Evolutionary conservation across 805 yeast species (phyloP).

Genomic region (Kazachstania psychrophila): DNA sequence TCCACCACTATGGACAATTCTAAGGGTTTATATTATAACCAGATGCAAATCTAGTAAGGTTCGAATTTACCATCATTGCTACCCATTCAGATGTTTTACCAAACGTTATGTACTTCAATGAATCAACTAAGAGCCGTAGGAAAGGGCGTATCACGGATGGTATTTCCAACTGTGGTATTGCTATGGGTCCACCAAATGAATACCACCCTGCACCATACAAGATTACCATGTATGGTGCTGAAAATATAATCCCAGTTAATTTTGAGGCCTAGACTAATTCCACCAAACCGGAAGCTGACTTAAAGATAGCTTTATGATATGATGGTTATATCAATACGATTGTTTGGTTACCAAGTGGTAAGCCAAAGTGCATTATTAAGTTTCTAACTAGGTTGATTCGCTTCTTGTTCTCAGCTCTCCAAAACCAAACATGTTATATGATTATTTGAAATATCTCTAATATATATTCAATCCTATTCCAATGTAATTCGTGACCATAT

Average conservation of each 20-base stretch:
- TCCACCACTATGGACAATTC: slow-evolving; percentile 2
- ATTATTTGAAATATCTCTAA: too few species aligned
- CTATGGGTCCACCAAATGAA: slow-evolving; percentile 1
- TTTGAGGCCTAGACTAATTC: slow-evolving; percentile 3
- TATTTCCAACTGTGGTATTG: not conserved
- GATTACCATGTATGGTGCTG: slow-evolving; percentile 4
- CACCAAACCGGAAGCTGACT: not conserved
- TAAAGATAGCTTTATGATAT: not conserved
- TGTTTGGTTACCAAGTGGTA: slow-evolving; percentile 2
- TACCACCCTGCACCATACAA: not conserved
- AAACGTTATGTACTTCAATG: not conserved
- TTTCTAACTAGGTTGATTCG: too few species aligned
- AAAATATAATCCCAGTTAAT: not conserved
- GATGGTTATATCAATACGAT: not conserved
- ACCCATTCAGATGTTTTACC: slow-evolving; percentile 1
- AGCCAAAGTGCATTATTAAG: too few species aligned
- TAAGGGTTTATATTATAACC: not conserved
- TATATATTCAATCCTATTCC: too few species aligned
- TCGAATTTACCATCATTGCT: slow-evolving; percentile 1
- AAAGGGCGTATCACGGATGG: not conserved
- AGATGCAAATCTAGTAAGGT: not conserved
- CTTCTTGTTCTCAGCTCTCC: too few species aligned
- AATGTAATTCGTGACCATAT: too few species aligned
- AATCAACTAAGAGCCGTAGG: not conserved
- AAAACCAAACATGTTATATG: too few species aligned